Conservation (phyloP, 371 early-diverging fungal genomes). For the Gilbertella persicaria region DNA sequence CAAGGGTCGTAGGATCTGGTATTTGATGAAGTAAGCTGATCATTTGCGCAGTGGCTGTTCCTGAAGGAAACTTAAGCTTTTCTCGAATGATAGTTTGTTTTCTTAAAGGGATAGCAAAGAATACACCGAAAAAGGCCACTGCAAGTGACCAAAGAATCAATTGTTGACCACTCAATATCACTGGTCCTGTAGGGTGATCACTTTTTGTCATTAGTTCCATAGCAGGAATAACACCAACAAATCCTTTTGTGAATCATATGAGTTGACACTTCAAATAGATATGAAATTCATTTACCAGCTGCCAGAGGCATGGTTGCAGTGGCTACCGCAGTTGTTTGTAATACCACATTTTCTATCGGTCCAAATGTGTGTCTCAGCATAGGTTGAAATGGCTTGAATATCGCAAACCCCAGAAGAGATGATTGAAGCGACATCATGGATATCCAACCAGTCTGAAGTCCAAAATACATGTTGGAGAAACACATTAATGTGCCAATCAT, state of each 20-base stretch:
- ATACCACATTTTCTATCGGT: conserved; percentile 78
- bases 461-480: conserved; percentile 87
- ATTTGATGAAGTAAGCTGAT: conserved; percentile 74
- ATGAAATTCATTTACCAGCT: conserved; percentile 43
- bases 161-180: conserved; percentile 47
- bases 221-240: conserved; percentile 81
- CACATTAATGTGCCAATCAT: conserved; percentile 73
- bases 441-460: conserved; percentile 87
- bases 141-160: conserved; percentile 80
- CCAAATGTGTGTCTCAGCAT: conserved; percentile 60
- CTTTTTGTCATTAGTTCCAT: conserved; percentile 61
- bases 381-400: conserved; percentile 65
- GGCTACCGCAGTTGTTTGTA: conserved; percentile 83
- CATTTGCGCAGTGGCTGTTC: conserved; percentile 89
- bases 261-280: background rate
- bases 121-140: conserved; percentile 87
- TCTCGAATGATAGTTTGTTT: conserved; percentile 79
- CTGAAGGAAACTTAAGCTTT: conserved; percentile 83
- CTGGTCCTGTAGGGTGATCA: conserved; percentile 51
- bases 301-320: conserved; percentile 88
- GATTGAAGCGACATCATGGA: conserved; percentile 88
- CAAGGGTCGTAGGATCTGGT: conserved; percentile 20
- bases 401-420: conserved; percentile 74
- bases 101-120: conserved; percentile 86
- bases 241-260: conserved; percentile 42